Evolutionary conservation across 1,284 basidiomycete species (phyloP), one percentile per base, ranked within the genome.

Genomic region (Gomphus bonarii): DNA sequence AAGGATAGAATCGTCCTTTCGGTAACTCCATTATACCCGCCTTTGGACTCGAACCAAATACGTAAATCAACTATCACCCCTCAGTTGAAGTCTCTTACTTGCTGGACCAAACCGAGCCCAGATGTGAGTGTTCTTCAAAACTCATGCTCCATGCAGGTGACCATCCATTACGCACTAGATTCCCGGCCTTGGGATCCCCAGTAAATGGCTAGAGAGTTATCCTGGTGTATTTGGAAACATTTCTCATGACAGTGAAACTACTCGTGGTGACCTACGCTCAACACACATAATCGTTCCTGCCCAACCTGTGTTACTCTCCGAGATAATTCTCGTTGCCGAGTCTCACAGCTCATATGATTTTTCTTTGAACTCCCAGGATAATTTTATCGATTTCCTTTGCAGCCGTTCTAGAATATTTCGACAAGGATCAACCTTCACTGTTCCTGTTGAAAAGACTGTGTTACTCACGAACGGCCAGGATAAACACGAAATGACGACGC

Each of bases 191-290:
- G 31, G 33, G 4, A 47, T 54, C 25, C 57, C 57, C n/a, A 50
- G 44, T 30, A 43, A 44, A 54, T 58, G 57, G 57, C 18, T 58
- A 14, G 38, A 52, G n/a, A 25, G 31, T n/a, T 54, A 58, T 48
- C 42, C 57, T 30, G 33, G 40, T 14, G 10, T 58, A 11, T 58
- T 58, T 35, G 30, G 18, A 25, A 20, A 54, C 20, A 33, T 48
- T 12, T 49, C 16, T 30, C 20, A n/a, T 20, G 42, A 36, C 47
- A 38, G 3, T 40, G 38, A 14, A 33, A 11, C n/a, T 25, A 25
- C 30, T 43, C 49, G n/a, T 31, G 30, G 16, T 35, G 16, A 33
- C 22, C 28, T 35, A 16, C 33, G 20, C 16, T 18, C 48, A 1
- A 50, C 47, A 16, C 48, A 50, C 25, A 43, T 18, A 9, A 50